These are phyloP conservation scores for Phytophthora sp. DNA, from an alignment of 352 stramenopile genomes.

Conservation along the genomic window DNA sequence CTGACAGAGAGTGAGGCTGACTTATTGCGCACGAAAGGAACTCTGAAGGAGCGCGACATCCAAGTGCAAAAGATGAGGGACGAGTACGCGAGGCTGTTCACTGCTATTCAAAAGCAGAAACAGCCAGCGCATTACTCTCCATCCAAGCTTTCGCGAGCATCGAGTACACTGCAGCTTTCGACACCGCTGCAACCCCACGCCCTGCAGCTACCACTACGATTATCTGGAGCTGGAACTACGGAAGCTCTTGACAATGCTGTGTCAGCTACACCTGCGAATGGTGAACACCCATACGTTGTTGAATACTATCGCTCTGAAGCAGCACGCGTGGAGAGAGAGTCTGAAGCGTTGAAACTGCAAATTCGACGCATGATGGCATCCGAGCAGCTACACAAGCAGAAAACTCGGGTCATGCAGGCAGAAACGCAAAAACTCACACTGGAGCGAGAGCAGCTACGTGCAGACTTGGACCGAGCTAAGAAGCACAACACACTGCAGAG, in stretches of 20 bases:
- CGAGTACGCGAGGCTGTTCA: constrained; percentile 80
- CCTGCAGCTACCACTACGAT: background rate
- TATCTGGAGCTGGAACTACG: constrained; percentile 2
- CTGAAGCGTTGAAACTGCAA: constrained; percentile 68
- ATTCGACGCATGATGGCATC: constrained; percentile 84
- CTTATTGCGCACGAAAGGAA: constrained; percentile 53
- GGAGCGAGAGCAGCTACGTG: constrained; percentile 49
- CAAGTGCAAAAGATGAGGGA: constrained; percentile 66
- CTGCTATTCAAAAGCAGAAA: constrained; percentile 71
- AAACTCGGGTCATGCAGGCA: constrained; percentile 53
- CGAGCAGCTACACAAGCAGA: constrained; percentile 78
- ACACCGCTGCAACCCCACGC: constrained; percentile 12
- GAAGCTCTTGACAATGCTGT: constrained; percentile 8
- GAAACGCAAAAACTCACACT: constrained; percentile 62
- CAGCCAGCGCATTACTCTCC: constrained; percentile 32
- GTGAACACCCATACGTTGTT: constrained; percentile 73
- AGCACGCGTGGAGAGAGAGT: constrained; percentile 59
- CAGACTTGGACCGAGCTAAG: constrained; percentile 50
- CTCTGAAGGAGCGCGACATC: constrained; percentile 58
- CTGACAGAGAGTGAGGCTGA: constrained; percentile 54
- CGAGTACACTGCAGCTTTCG: constrained; percentile 24
- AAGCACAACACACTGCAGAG: constrained; percentile 33
- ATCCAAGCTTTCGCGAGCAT: constrained; percentile 24
- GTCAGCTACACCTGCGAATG: constrained; percentile 25
- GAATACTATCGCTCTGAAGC: constrained; percentile 63